A percentile compares a stretch with the other conserved stretches of the same genome.
These are phyloP conservation scores for Thymus mandschuricus DNA, from an alignment of 257 asterid species.

Conservation along the genomic window DNA sequence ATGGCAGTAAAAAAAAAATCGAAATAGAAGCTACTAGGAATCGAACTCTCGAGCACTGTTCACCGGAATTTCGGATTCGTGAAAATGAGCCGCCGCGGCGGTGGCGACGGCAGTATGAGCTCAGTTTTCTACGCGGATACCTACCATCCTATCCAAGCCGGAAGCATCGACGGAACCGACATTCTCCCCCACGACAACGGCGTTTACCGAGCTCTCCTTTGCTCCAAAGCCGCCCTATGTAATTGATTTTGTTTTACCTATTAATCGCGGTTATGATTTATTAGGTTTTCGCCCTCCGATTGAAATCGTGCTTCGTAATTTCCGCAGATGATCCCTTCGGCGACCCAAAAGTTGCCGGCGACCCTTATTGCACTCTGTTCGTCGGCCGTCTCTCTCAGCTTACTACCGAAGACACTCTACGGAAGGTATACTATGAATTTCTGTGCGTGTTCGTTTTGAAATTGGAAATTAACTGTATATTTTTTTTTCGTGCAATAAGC, in stretches of 20 bases:
- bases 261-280: not conserved
- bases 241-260: conserved; percentile 14
- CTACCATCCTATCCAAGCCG: conserved; percentile 97
- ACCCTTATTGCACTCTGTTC: conserved; percentile 87
- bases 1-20: too few relatives aligned
- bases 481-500: not conserved
- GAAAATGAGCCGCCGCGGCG: conserved; percentile 43
- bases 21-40: not conserved
- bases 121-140: conserved; percentile 83
- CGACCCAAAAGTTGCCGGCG: conserved; percentile 79
- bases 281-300: conserved; percentile 24
- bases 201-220: conserved; percentile 84
- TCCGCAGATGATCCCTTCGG: conserved; percentile 89
- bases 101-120: conserved; percentile 34
- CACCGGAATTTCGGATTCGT: too few relatives aligned
- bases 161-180: conserved; percentile 97
- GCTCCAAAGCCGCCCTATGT: conserved; percentile 90
- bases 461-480: conserved; percentile 1
- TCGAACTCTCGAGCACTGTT: not conserved
- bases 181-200: conserved; percentile 86
- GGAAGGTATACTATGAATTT: conserved; percentile 44
- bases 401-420: conserved; percentile 81
- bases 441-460: not conserved
- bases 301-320: conserved; percentile 14
- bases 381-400: conserved; percentile 83